Base-by-base conservation (phyloP, 2,329 filamentous ascomycete genomes). In the Sordariomycetes sp. region DNA sequence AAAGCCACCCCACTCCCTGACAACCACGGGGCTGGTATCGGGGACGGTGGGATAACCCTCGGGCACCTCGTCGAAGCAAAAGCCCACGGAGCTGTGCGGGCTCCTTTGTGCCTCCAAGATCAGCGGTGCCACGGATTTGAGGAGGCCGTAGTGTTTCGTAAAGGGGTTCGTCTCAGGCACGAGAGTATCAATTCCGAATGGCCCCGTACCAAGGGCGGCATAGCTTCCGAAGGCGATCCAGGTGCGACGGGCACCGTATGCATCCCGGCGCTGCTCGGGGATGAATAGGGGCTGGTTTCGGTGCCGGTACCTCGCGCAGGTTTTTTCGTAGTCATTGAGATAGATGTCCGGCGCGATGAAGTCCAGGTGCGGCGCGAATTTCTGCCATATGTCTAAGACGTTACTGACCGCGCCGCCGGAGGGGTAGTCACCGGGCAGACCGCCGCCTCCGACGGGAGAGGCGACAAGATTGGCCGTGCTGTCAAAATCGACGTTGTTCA, bases 211-310 rank as follows among this genome's bases (percentile, higher is more conserved):
- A 0, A 74, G 55, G 11, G 65, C 65, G 34, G 62, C 62, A 60
- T 48, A 48, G 43, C 3, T 48, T 3, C 43, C 43, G n/a, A 48
- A 48, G 12, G 43, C 72, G 1, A 66, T 53, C 72, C 72, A 76
- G n/a, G 74, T 65, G 11, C 74, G 64, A 5, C 72, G 64, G 1
- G 68, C 71, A 0, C 74, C 73, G 40, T 70, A 68, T 11, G 73
- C 74, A 57, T 77, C 75, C 14, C 76, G 66, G 7, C 74, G 67
- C 62, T 78, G 76, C 65, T 79, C 76, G 0, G 76, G 76, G 55
- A 79, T 76, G 60, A 78, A 77, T 0, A 79, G 68, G 0, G 74
- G 69, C 59, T 77, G 71, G 10, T 65, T 62, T 2, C 66, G 61
- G 61, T 76, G 72, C 7, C 69, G 61, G 61, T 77, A 78, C 54